Evolutionary conservation across 2,329 filamentous ascomycete genomes (phyloP).

Genomic region (Venturia pyrina): DNA sequence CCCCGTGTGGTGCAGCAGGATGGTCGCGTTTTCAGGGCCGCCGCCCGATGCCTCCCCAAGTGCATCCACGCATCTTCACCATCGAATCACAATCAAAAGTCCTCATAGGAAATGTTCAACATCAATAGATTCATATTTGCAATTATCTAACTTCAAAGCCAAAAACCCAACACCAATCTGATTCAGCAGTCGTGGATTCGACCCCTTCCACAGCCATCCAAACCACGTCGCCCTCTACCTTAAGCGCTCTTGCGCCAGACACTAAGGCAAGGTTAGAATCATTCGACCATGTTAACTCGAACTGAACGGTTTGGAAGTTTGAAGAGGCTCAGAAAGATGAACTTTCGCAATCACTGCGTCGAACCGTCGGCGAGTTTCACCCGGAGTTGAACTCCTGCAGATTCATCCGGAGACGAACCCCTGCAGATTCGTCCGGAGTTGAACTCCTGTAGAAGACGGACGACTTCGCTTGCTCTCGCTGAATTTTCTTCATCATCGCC

Average conservation of each 20-base stretch:
- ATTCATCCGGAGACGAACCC: too few relatives aligned
- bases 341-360: background rate
- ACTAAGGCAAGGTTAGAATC: background rate
- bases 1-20: background rate
- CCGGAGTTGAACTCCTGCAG: too few relatives aligned
- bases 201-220: background rate
- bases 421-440: too few relatives aligned
- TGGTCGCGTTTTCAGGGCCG: background rate
- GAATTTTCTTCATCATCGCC: background rate
- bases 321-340: background rate
- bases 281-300: background rate
- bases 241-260: background rate
- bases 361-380: background rate
- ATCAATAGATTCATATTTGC: background rate
- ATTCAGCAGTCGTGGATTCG: too few relatives aligned
- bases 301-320: background rate
- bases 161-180: background rate
- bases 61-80: background rate
- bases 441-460: background rate
- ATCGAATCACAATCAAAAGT: background rate
- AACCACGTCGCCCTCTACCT: background rate
- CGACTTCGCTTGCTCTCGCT: background rate
- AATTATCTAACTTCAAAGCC: background rate
- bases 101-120: background rate
- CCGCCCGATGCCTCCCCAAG: background rate